Conservation (phyloP, 148 eudicot species). For the Polygonum maritimum region DNA sequence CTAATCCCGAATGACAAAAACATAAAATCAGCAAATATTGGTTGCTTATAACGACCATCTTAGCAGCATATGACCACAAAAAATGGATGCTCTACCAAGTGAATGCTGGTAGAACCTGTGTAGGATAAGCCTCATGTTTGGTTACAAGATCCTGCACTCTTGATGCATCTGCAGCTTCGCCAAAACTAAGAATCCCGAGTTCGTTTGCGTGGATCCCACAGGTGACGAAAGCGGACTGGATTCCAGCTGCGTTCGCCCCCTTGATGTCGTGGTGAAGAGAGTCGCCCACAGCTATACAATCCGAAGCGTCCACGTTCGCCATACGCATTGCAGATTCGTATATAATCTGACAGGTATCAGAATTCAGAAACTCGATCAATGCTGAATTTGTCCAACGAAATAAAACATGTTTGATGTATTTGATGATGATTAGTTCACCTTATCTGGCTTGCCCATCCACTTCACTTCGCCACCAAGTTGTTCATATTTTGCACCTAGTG, state of each 20-base stretch:
- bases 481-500: slow-evolving; percentile 78
- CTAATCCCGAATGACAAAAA: background rate
- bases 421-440: slow-evolving; percentile 31
- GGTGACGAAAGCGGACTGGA: slow-evolving; percentile 55
- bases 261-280: slow-evolving; percentile 89
- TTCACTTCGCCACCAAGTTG: slow-evolving; percentile 94
- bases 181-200: slow-evolving; percentile 59
- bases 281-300: slow-evolving; percentile 90
- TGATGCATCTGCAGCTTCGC: slow-evolving; percentile 44
- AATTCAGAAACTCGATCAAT: background rate
- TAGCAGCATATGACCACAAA: background rate
- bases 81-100: slow-evolving; percentile 35
- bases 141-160: slow-evolving; percentile 53
- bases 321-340: slow-evolving; percentile 71
- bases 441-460: slow-evolving; percentile 97
- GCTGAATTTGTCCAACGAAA: background rate
- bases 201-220: slow-evolving; percentile 84
- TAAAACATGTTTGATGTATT: background rate
- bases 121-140: slow-evolving; percentile 51
- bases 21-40: background rate
- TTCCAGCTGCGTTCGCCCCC: slow-evolving; percentile 77
- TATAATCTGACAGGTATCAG: slow-evolving; percentile 37
- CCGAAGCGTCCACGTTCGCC: slow-evolving; percentile 63
- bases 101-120: slow-evolving; percentile 64
- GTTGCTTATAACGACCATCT: too few relatives aligned